These are phyloP conservation scores for Chrysoporthe puriensis DNA, from an alignment of 2,329 filamentous ascomycete species.

Conservation along the genomic window DNA sequence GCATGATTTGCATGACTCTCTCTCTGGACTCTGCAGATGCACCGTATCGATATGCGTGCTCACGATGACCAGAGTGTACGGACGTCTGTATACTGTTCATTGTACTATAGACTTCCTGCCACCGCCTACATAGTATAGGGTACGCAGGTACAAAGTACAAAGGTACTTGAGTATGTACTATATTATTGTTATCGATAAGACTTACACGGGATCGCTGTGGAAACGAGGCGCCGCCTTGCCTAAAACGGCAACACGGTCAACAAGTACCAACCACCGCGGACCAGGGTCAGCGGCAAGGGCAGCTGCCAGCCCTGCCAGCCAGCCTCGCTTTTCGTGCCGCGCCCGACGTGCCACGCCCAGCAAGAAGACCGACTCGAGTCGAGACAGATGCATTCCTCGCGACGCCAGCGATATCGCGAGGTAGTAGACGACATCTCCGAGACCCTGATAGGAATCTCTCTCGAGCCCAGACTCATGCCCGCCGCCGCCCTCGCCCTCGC, in stretches of 20 bases:
- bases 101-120: too few species aligned
- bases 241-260: not conserved
- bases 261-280: constrained; percentile 8
- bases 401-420: constrained; percentile 34
- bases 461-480: constrained; percentile 50
- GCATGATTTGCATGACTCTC: too few species aligned
- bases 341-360: too few species aligned
- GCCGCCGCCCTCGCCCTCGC: constrained; percentile 43
- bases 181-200: not conserved
- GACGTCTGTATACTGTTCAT: not conserved
- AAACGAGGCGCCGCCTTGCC: constrained; percentile 9
- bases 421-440: constrained; percentile 36
- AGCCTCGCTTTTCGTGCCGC: not conserved
- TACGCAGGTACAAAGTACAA: too few species aligned
- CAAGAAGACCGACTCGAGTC: not conserved
- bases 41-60: not conserved
- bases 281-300: not conserved
- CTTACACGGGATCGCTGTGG: constrained; percentile 11
- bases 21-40: too few species aligned
- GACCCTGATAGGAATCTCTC: constrained; percentile 43
- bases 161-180: too few species aligned
- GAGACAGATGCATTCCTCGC: constrained; percentile 34
- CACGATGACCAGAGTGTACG: not conserved
- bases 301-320: constrained; percentile 6
- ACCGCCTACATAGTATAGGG: too few species aligned